Evolutionary conservation across 78 protist species (phyloP).

Genomic region (Dictyostelium citrinum): DNA sequence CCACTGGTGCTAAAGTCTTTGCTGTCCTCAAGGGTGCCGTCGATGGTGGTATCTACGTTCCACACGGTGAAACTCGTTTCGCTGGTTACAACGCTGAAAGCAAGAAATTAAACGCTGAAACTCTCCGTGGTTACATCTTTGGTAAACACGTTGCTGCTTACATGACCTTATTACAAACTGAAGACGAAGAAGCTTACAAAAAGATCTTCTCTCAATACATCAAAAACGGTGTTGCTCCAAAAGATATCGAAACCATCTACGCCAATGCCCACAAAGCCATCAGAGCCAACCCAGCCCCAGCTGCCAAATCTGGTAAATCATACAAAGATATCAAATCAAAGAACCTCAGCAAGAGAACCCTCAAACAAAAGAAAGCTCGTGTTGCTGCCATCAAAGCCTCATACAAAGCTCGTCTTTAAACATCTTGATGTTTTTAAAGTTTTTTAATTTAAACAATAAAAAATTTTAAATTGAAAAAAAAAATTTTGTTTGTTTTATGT

Average conservation of each 20-base stretch:
- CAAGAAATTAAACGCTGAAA: conserved; percentile 89
- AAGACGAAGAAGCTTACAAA: conserved; percentile 91
- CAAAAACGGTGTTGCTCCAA: conserved; percentile 87
- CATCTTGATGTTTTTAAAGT: not conserved
- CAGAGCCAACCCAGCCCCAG: conserved; percentile 90
- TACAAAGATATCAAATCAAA: conserved; percentile 16
- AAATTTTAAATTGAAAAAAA: not conserved
- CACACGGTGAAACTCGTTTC: conserved; percentile 97
- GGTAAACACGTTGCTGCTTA: conserved; percentile 98
- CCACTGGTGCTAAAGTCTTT: conserved; percentile 96
- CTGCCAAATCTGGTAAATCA: not conserved
- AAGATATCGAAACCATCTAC: conserved; percentile 92
- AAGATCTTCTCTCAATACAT: conserved; percentile 91
- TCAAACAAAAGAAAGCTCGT: conserved; percentile 52
- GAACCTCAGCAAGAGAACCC: conserved; percentile 54
- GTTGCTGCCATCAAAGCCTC: conserved; percentile 47
- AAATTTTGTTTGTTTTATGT: too few relatives aligned
- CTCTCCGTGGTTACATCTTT: conserved; percentile 91
- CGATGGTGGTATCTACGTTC: conserved; percentile 98
- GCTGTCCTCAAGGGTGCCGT: conserved; percentile 95
- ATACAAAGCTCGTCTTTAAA: conserved; percentile 24
- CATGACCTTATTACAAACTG: conserved; percentile 95
- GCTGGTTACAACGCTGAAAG: conserved; percentile 94
- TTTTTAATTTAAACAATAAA: not conserved
- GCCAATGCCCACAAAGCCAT: conserved; percentile 92